Conservation (phyloP, 2,329 filamentous ascomycete species). For the Paecilomyces niveus region DNA sequence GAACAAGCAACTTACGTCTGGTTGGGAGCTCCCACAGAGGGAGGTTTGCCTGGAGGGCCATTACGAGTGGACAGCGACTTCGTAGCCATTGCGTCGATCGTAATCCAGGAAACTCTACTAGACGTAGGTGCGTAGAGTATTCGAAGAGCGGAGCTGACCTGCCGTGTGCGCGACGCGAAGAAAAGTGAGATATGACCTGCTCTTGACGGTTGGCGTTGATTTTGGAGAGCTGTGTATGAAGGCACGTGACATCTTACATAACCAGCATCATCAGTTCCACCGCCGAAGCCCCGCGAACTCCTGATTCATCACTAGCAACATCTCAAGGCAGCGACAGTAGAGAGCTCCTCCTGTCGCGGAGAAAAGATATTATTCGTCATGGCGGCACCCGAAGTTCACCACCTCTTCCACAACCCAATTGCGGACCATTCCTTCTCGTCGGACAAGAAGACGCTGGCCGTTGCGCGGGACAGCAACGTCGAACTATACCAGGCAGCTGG, state of each 20-base stretch:
- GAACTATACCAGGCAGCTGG: constrained; percentile 76
- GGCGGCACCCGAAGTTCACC: constrained; percentile 83
- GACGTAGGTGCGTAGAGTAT: background rate
- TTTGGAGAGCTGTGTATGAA: background rate
- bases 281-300: background rate
- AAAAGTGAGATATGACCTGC: background rate
- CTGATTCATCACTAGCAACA: constrained; percentile 3
- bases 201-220: background rate
- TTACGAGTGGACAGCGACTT: constrained; percentile 34
- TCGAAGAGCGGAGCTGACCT: background rate
- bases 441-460: constrained; percentile 79
- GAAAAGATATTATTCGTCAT: constrained; percentile 46
- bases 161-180: background rate
- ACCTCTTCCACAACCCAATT: constrained; percentile 94
- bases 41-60: constrained; percentile 28
- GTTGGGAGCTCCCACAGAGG: constrained; percentile 56
- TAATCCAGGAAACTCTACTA: background rate
- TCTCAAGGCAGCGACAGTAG: constrained; percentile 65
- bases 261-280: background rate
- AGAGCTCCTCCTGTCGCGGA: constrained; percentile 86
- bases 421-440: constrained; percentile 97
- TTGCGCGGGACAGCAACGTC: constrained; percentile 81
- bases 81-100: constrained; percentile 24
- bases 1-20: constrained; percentile 56
- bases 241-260: background rate